Evolutionary conservation across 2,329 filamentous ascomycete genomes (phyloP).

Genomic region (Penicillium sclerotigenum): DNA sequence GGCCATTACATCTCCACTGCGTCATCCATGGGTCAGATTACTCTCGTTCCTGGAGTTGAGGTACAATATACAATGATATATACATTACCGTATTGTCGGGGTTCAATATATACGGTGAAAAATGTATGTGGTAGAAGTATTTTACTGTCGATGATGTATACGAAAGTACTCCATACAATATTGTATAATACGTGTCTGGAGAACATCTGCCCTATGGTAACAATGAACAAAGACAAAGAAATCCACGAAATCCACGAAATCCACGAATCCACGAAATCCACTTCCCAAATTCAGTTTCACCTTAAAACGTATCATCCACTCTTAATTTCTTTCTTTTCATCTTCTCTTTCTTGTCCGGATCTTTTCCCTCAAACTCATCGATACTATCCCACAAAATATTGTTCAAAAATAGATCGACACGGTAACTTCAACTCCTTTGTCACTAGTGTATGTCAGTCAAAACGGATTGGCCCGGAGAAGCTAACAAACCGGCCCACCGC

Average conservation of each 20-base stretch:
- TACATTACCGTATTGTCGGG: background rate
- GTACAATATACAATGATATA: background rate
- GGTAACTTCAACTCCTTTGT: background rate
- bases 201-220: background rate
- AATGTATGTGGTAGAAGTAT: background rate
- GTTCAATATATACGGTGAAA: background rate
- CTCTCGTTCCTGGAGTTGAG: background rate
- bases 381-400: background rate
- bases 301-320: background rate
- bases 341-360: background rate
- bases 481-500: slow-evolving; percentile 20
- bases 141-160: background rate
- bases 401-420: slow-evolving; percentile 1
- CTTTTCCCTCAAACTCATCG: background rate
- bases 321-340: background rate
- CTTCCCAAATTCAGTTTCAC: background rate
- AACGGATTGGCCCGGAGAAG: slow-evolving; percentile 10
- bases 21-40: slow-evolving; percentile 9
- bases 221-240: background rate
- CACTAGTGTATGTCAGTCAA: slow-evolving; percentile 1
- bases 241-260: background rate
- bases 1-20: slow-evolving; percentile 23
- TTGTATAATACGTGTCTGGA: no score
- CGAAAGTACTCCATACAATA: no score
- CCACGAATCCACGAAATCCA: background rate